Percentiles rank a stretch among this genome's conserved stretches.
Conservation (phyloP, 345 rosid genomes). For the Boechera retrofracta region DNA sequence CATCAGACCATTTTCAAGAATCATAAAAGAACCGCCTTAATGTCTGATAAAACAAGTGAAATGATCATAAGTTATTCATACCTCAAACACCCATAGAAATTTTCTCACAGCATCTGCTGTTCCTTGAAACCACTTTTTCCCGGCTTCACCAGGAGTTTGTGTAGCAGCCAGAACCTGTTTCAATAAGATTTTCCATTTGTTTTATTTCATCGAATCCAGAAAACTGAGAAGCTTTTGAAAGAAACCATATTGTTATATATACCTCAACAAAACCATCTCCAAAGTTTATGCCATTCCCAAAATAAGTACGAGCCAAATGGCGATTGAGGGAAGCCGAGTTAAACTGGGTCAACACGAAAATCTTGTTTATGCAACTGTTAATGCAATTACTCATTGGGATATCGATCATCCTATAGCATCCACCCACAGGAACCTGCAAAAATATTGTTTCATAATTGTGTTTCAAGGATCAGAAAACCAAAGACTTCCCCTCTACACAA, state of each 20-base stretch:
- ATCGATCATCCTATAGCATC: constrained; percentile 92
- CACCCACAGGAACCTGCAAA: constrained; percentile 90
- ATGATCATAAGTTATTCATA: constrained; percentile 30
- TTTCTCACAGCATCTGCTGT: constrained; percentile 99
- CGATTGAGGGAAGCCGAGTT: constrained; percentile 96
- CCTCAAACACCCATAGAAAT: constrained; percentile 97
- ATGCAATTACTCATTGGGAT: constrained; percentile 98
- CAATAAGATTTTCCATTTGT: constrained; percentile 2
- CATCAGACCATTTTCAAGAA: constrained; percentile 19
- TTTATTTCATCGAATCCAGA: background rate
- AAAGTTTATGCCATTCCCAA: constrained; percentile 87
- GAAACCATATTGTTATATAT: constrained; percentile 26
- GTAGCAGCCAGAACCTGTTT: constrained; percentile 94
- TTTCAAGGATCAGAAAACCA: constrained; percentile 5
- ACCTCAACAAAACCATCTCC: constrained; percentile 99
- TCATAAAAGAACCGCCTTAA: background rate
- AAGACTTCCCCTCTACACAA: constrained; percentile 17
- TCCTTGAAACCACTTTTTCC: constrained; percentile 96
- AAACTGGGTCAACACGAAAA: constrained; percentile 91
- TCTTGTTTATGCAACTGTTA: constrained; percentile 94
- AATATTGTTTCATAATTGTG: constrained; percentile 26
- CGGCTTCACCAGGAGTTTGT: constrained; percentile 94
- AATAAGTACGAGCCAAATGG: constrained; percentile 86
- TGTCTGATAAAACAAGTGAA: background rate
- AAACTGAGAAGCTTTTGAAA: background rate